Base-by-base conservation (phyloP, 306 rosid genomes). In the Cyclanthera cordifolia region DNA sequence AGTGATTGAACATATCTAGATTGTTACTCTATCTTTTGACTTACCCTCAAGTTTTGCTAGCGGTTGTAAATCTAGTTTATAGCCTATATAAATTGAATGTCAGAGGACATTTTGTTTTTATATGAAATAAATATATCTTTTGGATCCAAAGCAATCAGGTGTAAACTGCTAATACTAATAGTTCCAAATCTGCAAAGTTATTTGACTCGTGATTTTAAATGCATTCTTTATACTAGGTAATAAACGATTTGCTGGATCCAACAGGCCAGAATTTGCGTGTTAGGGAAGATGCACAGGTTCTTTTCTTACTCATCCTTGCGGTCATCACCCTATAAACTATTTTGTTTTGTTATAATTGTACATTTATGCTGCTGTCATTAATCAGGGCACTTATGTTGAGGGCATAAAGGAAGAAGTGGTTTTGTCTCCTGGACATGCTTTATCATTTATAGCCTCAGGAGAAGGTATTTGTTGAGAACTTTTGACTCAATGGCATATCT, bases 341-440 rank as follows among this genome's bases (percentile, higher is more conserved):
- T n/a, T 71, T 71, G 67, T 41, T 28, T 71, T 37, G 23, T 53
- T 69, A 23, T 52, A 69, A 73, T 28, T 8, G 68, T 39, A 5
- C 49, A 46, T 47, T 13, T 25, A 57, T 72, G 6, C 53, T 19
- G 27, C 46, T 47, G 23, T 79, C 71, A 63, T 67, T 48, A 78
- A 77, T 75, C 84, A 94, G 99, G 99, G 99, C 28, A 94, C 99
- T 60, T 94, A 94, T 79, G 99, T 94, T 53, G 99, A 94, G 86
- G 97, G 99, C 68, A 94, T 94, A 73, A 94, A 94, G 84, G 99
- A 94, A 81, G 99, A 94, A 75, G 96, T 94, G 72, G 99, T 94
- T 71, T 70, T 94, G 72, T 94, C 99, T 72, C 99, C 99, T 55
- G 97, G 99, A 60, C 99, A 94, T 55, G 99, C 95, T 45, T 95